A percentile compares a stretch with the other conserved stretches of the same genome.
phyloP scores from a whole-genome alignment of 192 early-diverging fungal genomes.

The Podila epicladia region DNA sequence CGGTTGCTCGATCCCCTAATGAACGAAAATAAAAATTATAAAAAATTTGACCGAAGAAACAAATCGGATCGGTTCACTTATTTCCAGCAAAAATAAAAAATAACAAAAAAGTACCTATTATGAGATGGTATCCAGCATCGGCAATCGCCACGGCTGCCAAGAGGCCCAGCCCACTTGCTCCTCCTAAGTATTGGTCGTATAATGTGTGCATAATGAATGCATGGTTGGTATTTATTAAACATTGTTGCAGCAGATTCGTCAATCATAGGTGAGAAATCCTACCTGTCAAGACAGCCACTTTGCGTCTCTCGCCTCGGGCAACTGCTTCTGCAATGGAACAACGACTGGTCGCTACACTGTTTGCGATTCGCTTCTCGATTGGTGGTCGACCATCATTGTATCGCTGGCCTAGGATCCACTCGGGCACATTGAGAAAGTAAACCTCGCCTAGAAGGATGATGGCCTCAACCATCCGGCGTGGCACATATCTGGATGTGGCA shows the following conservation, averaged over 20 bases:
- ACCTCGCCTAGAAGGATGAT: constrained; percentile 26
- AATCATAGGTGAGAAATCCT: not conserved
- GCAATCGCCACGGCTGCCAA: constrained; percentile 40
- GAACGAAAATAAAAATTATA: not conserved
- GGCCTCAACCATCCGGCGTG: constrained; percentile 21
- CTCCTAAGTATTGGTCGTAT: constrained; percentile 2
- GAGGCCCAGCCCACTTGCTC: constrained; percentile 32
- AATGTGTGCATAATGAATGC: too few relatives aligned
- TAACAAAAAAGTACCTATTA: constrained; percentile 24
- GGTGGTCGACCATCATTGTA: not conserved
- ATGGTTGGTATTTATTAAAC: too few relatives aligned
- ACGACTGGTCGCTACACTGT: constrained; percentile 26
- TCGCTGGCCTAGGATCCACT: constrained; percentile 37
- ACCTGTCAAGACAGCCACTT: constrained; percentile 38
- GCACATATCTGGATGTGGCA: constrained; percentile 32
- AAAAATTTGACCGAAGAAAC: not conserved
- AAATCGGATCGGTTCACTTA: not conserved
- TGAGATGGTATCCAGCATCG: constrained; percentile 42
- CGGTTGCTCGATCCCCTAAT: constrained; percentile 43
- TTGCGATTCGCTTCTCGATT: constrained; percentile 28
- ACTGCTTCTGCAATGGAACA: constrained; percentile 10
- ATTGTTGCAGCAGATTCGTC: not conserved
- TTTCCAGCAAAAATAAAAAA: not conserved
- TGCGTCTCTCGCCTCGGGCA: constrained; percentile 24
- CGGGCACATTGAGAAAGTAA: constrained; percentile 27